Conservation (phyloP, 495 filamentous ascomycete species). For the Hyaloscypha variabilis region DNA sequence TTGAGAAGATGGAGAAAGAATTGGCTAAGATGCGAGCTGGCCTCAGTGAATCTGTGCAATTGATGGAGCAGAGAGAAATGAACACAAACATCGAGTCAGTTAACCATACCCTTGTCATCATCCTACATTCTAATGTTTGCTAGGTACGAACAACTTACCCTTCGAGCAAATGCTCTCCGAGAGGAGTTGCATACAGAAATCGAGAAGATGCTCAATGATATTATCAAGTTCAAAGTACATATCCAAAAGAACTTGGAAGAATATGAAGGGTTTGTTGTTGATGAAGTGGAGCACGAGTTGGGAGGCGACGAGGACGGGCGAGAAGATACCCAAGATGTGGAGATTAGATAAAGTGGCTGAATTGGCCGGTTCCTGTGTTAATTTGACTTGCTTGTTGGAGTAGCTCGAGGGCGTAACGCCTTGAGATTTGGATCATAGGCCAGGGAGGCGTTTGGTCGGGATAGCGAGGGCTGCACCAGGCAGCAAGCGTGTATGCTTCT, state of each 20-base stretch:
- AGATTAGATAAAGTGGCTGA: conserved; percentile 25
- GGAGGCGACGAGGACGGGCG: conserved; percentile 53
- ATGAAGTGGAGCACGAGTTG: conserved; percentile 86
- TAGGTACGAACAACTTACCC: conserved; percentile 87
- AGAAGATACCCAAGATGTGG: conserved; percentile 40
- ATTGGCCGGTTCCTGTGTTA: neutral
- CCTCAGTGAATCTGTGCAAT: conserved; percentile 83
- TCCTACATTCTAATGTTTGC: conserved; percentile 8
- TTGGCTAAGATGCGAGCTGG: conserved; percentile 86
- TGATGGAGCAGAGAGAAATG: conserved; percentile 96
- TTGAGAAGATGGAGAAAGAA: conserved; percentile 98
- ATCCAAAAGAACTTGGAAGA: conserved; percentile 89
- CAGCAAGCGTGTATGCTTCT: neutral
- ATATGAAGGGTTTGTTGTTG: conserved; percentile 88
- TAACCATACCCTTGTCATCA: neutral
- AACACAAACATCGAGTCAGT: conserved; percentile 91
- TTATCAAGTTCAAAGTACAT: conserved; percentile 98
- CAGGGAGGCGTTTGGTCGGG: conserved; percentile 10
- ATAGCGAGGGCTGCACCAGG: neutral
- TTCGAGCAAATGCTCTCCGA: conserved; percentile 78
- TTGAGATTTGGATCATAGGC: neutral
- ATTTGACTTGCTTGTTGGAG: conserved; percentile 12
- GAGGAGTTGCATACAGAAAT: conserved; percentile 96
- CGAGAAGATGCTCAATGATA: conserved; percentile 93
- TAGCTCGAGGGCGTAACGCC: conserved; percentile 11